Conservation (phyloP, 164 flowering plant genomes). For the Kalanchoe fedtschenkoi region DNA sequence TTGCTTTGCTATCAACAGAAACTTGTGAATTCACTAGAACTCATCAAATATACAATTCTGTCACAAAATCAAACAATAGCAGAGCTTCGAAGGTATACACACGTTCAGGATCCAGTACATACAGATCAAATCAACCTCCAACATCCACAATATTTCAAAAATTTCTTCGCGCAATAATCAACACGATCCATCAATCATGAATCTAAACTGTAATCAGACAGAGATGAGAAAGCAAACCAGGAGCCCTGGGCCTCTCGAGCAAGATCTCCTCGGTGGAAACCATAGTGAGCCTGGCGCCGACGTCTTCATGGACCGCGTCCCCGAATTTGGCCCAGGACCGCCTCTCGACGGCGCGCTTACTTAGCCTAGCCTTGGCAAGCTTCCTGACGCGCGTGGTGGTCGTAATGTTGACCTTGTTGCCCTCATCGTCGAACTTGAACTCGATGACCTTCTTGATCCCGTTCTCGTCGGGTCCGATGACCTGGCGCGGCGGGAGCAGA, state of each 20-base stretch:
- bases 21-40: neutral
- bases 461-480: constrained; percentile 71
- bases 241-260: constrained; percentile 72
- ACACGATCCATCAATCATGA: neutral
- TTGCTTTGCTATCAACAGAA: neutral
- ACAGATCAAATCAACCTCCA: neutral
- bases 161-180: no score
- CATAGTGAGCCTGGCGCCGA: constrained; percentile 58
- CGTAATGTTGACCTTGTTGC: constrained; percentile 64
- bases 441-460: constrained; percentile 69
- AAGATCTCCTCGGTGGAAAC: constrained; percentile 81
- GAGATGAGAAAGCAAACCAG: constrained; percentile 29
- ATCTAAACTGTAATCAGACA: no score
- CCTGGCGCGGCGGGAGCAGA: constrained; percentile 57
- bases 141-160: no score
- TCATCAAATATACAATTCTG: neutral
- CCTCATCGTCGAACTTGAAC: constrained; percentile 67
- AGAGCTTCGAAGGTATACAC: no score
- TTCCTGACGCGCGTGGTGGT: constrained; percentile 63
- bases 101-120: neutral
- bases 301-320: constrained; percentile 65
- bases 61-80: no score
- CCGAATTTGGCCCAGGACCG: constrained; percentile 81
- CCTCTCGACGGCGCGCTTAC: constrained; percentile 70
- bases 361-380: constrained; percentile 63